phyloP scores from a whole-genome alignment of 768 basidiomycete species.

The Chalciporus chontae region DNA sequence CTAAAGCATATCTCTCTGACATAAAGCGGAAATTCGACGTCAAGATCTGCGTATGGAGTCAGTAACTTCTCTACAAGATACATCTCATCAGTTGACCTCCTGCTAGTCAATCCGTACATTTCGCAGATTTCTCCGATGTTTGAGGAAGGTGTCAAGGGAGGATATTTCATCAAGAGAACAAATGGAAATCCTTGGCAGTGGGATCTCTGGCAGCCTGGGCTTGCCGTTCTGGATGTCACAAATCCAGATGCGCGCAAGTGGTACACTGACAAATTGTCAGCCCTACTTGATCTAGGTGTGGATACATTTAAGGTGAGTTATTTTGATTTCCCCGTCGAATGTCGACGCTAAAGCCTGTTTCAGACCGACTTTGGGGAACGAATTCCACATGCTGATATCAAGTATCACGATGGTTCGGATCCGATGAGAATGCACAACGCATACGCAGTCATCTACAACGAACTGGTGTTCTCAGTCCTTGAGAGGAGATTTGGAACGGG shows the following conservation, averaged over 20 bases:
- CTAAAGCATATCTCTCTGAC: slow-evolving; percentile 56
- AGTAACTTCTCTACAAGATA: too few species aligned
- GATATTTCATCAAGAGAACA: slow-evolving; percentile 65
- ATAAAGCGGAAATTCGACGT: slow-evolving; percentile 62
- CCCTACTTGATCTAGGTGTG: slow-evolving; percentile 45
- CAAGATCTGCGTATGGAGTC: slow-evolving; percentile 67
- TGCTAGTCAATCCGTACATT: slow-evolving; percentile 61
- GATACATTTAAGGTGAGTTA: slow-evolving; percentile 45
- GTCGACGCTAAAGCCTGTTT: neutral
- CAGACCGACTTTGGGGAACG: slow-evolving; percentile 79
- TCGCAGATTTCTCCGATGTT: slow-evolving; percentile 68
- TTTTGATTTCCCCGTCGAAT: neutral
- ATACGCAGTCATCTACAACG: slow-evolving; percentile 69
- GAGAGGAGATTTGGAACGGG: slow-evolving; percentile 56
- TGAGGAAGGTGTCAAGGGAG: slow-evolving; percentile 62
- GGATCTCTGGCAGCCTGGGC: slow-evolving; percentile 64
- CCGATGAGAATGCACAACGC: slow-evolving; percentile 69
- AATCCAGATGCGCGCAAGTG: slow-evolving; percentile 48
- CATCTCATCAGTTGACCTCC: too few species aligned
- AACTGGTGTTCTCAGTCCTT: slow-evolving; percentile 61
- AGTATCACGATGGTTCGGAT: slow-evolving; percentile 65
- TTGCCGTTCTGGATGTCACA: slow-evolving; percentile 66
- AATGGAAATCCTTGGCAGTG: slow-evolving; percentile 69
- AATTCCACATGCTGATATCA: slow-evolving; percentile 62
- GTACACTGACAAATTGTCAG: slow-evolving; percentile 42